phyloP scores from a whole-genome alignment of 2,329 filamentous ascomycete genomes.

The Macrophomina tecta region DNA sequence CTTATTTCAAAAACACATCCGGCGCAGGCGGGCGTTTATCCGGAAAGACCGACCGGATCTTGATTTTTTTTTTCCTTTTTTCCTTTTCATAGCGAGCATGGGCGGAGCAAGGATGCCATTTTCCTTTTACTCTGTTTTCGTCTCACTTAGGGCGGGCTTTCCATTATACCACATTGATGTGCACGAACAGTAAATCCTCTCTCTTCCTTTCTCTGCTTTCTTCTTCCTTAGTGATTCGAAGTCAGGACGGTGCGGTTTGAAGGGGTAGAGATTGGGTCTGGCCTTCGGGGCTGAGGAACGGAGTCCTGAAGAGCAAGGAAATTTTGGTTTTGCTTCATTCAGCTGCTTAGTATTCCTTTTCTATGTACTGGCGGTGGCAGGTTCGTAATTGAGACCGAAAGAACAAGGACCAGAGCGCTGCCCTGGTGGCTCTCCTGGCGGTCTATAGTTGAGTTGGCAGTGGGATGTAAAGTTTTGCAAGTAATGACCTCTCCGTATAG shows the following conservation, averaged over 20 bases:
- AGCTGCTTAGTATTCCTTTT: constrained; percentile 20
- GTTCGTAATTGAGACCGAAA: constrained; percentile 18
- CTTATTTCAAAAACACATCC: constrained; percentile 23
- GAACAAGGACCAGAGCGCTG: constrained; percentile 8
- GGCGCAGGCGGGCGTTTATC: constrained; percentile 25
- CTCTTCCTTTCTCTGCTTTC: constrained; percentile 1
- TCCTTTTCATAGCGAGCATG: constrained; percentile 29
- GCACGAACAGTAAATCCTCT: constrained; percentile 28
- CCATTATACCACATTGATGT: constrained; percentile 29
- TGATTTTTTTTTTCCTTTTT: constrained; percentile 12
- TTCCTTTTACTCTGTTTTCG: constrained; percentile 25
- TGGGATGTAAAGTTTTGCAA: constrained; percentile 21
- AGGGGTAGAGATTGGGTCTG: constrained; percentile 4
- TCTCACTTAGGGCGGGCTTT: constrained; percentile 23
- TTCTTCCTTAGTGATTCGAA: background rate
- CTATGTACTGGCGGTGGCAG: background rate
- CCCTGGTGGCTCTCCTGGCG: background rate
- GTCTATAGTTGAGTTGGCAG: background rate
- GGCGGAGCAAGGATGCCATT: constrained; percentile 29
- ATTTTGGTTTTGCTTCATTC: constrained; percentile 2
- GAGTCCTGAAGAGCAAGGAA: background rate
- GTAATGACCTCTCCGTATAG: constrained; percentile 20
- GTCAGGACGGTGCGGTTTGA: background rate
- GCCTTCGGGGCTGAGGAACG: background rate
- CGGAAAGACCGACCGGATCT: constrained; percentile 2